Conservation (phyloP, 257 asterid species). For the Datura wrightii region DNA sequence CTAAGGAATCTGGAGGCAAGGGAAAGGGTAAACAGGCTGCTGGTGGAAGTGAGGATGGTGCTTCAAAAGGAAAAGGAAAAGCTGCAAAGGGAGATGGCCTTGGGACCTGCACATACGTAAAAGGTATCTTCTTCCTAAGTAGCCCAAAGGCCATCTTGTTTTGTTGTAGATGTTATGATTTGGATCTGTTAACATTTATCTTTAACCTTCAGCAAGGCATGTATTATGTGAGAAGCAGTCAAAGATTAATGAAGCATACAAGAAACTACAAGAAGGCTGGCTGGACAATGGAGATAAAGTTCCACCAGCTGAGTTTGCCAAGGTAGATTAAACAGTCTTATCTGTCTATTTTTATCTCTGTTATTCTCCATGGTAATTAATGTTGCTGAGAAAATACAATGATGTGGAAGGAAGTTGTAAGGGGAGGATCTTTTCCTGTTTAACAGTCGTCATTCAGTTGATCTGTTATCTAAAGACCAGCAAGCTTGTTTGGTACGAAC, state of each 20-base stretch:
- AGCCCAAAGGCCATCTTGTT: neutral
- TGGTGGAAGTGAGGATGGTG: constrained; percentile 78
- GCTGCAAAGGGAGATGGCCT: constrained; percentile 80
- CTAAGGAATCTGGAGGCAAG: constrained; percentile 68
- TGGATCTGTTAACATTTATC: neutral
- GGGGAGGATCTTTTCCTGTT: neutral
- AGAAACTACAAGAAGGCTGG: constrained; percentile 98
- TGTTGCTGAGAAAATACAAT: neutral
- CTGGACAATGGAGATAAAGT: constrained; percentile 91
- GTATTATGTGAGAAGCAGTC: constrained; percentile 98
- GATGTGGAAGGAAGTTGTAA: neutral
- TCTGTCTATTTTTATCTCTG: neutral
- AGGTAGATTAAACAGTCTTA: constrained; percentile 51
- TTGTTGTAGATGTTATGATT: neutral
- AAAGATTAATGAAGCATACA: constrained; percentile 96
- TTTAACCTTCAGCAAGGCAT: constrained; percentile 75
- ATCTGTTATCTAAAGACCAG: neutral
- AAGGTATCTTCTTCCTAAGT: constrained; percentile 58
- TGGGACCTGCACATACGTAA: constrained; percentile 97
- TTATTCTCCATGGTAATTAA: neutral
- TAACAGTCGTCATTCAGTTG: neutral
- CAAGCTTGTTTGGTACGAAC: no score
- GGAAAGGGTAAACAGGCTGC: constrained; percentile 94
- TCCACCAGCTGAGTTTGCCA: constrained; percentile 98
- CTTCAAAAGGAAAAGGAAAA: constrained; percentile 90